A percentile compares a stretch with the other conserved stretches of the same genome.
phyloP scores from a whole-genome alignment of 495 filamentous ascomycete species.

The Penicillium nucicola region DNA sequence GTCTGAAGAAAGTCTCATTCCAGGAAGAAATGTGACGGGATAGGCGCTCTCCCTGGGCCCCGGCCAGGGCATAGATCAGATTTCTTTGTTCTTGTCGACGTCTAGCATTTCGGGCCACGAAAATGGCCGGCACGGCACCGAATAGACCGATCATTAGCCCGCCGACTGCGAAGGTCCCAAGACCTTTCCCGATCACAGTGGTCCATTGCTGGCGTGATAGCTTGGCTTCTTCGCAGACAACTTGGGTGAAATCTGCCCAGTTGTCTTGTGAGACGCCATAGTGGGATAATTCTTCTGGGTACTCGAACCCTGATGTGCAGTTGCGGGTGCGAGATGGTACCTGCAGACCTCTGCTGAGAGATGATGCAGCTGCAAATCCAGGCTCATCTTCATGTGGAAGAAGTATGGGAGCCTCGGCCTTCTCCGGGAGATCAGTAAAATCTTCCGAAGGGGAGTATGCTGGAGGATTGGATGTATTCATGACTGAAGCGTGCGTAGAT shows the following conservation, averaged over 20 bases:
- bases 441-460: conserved; percentile 6
- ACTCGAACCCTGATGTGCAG: conserved; percentile 33
- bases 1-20: conserved; percentile 34
- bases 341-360: conserved; percentile 29
- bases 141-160: conserved; percentile 34
- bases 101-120: conserved; percentile 15
- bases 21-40: conserved; percentile 25
- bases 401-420: neutral
- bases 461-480: conserved; percentile 1
- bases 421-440: neutral
- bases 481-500: neutral
- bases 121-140: conserved; percentile 28
- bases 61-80: conserved; percentile 19
- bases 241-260: conserved; percentile 30
- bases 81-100: conserved; percentile 28
- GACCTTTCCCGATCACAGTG: conserved; percentile 29
- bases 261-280: conserved; percentile 21
- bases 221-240: conserved; percentile 28
- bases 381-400: conserved; percentile 14
- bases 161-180: conserved; percentile 31
- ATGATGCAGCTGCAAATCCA: conserved; percentile 16
- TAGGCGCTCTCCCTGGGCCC: conserved; percentile 8
- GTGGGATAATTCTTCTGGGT: conserved; percentile 21
- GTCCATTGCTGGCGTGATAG: conserved; percentile 33
- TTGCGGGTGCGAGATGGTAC: conserved; percentile 26